Conservation (phyloP, 306 rosid genomes). For the Prunus dulcis region DNA sequence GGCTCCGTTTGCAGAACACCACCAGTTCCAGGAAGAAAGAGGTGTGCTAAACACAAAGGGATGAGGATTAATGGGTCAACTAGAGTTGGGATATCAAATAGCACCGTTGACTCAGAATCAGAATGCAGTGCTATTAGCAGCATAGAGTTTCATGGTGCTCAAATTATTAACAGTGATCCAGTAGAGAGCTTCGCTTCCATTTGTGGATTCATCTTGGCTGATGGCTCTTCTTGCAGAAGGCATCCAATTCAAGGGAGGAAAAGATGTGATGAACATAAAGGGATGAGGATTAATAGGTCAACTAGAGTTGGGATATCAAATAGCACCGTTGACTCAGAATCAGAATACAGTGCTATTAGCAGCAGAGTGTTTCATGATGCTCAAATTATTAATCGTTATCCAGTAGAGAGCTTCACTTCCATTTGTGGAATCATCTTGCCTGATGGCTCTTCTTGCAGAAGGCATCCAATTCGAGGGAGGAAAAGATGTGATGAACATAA, state of each 20-base stretch:
- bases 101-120: slow-evolving; percentile 6
- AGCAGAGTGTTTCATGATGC: slow-evolving; percentile 10
- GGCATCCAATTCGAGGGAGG: slow-evolving; percentile 51
- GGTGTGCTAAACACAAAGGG: slow-evolving; percentile 82
- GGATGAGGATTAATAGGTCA: slow-evolving; percentile 47
- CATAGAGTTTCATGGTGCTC: slow-evolving; percentile 13
- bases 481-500: slow-evolving; percentile 79
- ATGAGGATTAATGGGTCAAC: slow-evolving; percentile 40
- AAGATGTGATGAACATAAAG: slow-evolving; percentile 82
- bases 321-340: slow-evolving; percentile 6
- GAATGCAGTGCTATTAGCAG: slow-evolving; percentile 8
- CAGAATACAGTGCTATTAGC: slow-evolving; percentile 4
- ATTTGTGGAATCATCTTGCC: slow-evolving; percentile 62
- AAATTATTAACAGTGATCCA: slow-evolving; percentile 13
- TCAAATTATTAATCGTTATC: slow-evolving; percentile 19
- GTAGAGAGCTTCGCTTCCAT: slow-evolving; percentile 22
- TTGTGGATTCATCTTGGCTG: slow-evolving; percentile 60
- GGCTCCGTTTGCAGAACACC: slow-evolving; percentile 53
- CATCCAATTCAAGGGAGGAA: slow-evolving; percentile 58
- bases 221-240: slow-evolving; percentile 59
- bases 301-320: slow-evolving; percentile 21
- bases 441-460: slow-evolving; percentile 59
- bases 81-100: slow-evolving; percentile 22
- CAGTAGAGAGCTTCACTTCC: slow-evolving; percentile 18
- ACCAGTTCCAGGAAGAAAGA: slow-evolving; percentile 65